phyloP scores from a whole-genome alignment of 2,329 filamentous ascomycete species.

The Aspergillus sp. region DNA sequence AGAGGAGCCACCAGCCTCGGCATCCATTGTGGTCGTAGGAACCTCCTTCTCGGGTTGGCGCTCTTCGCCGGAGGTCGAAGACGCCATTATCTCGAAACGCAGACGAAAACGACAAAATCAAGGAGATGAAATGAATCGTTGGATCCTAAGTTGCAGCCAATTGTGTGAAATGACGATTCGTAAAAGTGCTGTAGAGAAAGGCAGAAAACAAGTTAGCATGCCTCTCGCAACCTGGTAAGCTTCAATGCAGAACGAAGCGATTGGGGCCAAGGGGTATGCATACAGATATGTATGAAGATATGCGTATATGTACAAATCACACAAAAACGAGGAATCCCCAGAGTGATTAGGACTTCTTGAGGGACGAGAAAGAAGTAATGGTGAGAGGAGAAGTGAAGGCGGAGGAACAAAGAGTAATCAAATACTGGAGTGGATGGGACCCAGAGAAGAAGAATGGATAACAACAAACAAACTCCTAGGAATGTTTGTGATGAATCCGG shows the following conservation, averaged over 20 bases:
- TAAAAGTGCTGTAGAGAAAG: no score
- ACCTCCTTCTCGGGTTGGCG: conserved; percentile 16
- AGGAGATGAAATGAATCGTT: not conserved
- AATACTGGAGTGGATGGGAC: not conserved
- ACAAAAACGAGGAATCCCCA: not conserved
- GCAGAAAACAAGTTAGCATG: not conserved
- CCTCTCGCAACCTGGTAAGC: not conserved
- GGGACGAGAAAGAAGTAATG: not conserved
- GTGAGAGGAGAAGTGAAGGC: not conserved
- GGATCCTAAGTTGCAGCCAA: not conserved
- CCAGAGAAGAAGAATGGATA: not conserved
- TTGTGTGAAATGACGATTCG: not conserved
- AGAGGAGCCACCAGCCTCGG: conserved; percentile 22
- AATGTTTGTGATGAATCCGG: not conserved
- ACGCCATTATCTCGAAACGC: conserved; percentile 7
- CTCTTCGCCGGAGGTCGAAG: conserved; percentile 10
- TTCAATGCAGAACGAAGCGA: not conserved
- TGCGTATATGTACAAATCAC: not conserved
- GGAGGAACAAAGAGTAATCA: not conserved
- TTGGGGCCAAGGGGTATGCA: not conserved
- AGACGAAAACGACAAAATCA: not conserved
- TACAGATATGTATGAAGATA: not conserved
- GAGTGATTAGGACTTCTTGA: not conserved
- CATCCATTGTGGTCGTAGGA: conserved; percentile 20
- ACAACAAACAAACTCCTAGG: not conserved